phyloP scores from a whole-genome alignment of 352 stramenopile genomes.

The Globisporangium camurandrum region DNA sequence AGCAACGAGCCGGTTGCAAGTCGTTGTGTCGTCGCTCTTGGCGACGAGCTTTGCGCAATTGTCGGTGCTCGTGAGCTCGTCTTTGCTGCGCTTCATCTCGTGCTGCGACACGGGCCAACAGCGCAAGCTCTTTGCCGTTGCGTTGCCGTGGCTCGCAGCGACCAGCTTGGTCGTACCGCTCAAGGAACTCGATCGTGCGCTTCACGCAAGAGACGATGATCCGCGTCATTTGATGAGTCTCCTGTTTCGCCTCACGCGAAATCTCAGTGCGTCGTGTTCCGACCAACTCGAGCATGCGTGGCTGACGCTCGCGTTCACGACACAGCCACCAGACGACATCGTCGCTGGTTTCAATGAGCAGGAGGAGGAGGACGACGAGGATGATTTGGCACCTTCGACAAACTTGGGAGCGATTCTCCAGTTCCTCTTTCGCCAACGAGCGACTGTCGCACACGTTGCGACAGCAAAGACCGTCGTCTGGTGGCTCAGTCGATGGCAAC shows the following conservation, averaged over 20 bases:
- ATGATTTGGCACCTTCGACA: background rate
- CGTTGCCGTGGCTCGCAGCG: slow-evolving; percentile 52
- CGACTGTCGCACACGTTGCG: slow-evolving; percentile 21
- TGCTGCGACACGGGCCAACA: slow-evolving; percentile 27
- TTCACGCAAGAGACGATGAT: background rate
- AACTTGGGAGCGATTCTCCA: slow-evolving; percentile 21
- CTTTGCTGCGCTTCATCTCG: slow-evolving; percentile 34
- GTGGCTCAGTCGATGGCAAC: slow-evolving; percentile 63
- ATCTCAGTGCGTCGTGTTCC: slow-evolving; percentile 23
- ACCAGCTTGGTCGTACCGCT: too few relatives aligned
- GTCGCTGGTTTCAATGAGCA: slow-evolving; percentile 5
- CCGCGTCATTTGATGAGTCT: slow-evolving; percentile 23
- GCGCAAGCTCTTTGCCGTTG: slow-evolving; percentile 39
- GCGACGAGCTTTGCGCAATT: slow-evolving; percentile 23
- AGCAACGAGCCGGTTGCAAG: slow-evolving; percentile 23
- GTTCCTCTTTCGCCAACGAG: slow-evolving; percentile 46
- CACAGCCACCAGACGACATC: slow-evolving; percentile 9
- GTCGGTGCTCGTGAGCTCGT: slow-evolving; percentile 25
- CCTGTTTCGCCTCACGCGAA: slow-evolving; percentile 46
- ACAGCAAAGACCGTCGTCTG: slow-evolving; percentile 51
- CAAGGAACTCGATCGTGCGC: background rate
- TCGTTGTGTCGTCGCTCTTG: slow-evolving; percentile 22
- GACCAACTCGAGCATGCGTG: slow-evolving; percentile 61
- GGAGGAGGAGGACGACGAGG: too few relatives aligned
- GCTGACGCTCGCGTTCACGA: slow-evolving; percentile 44